Percentiles rank a stretch among this genome's conserved stretches.
phyloP scores from a whole-genome alignment of 1,284 basidiomycete species.

The Sporisorium scitamineum region DNA sequence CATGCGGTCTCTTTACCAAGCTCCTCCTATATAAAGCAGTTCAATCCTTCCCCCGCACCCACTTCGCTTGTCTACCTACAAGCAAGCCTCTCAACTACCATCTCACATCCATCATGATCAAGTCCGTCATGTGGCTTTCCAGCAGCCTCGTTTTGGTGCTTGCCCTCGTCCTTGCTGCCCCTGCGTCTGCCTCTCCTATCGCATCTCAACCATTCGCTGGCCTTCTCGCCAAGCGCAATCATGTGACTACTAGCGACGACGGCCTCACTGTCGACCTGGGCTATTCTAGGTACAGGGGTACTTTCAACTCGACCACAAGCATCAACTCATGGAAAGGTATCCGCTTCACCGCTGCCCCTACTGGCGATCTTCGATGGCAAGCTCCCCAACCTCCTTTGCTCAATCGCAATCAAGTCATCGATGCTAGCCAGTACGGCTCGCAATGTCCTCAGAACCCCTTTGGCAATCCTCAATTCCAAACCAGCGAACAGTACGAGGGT shows the following conservation, averaged over 20 bases:
- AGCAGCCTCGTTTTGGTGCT: constrained; percentile 18
- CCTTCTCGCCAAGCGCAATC: constrained; percentile 19
- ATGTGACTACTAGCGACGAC: constrained; percentile 2
- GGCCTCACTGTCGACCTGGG: constrained; percentile 35
- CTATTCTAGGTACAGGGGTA: constrained; percentile 30
- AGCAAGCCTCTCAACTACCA: background rate
- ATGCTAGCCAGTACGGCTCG: constrained; percentile 29
- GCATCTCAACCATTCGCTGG: constrained; percentile 25
- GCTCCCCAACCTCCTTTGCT: constrained; percentile 21
- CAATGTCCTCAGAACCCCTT: constrained; percentile 33
- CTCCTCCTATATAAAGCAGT: background rate
- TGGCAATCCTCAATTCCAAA: constrained; percentile 19
- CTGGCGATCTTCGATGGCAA: constrained; percentile 36
- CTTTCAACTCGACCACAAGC: constrained; percentile 20
- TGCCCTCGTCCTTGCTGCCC: background rate
- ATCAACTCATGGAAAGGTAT: constrained; percentile 45
- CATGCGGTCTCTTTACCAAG: background rate
- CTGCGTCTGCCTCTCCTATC: constrained; percentile 16
- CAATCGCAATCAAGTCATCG: constrained; percentile 23
- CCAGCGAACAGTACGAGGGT: constrained; percentile 3
- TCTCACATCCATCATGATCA: background rate
- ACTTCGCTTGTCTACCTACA: background rate
- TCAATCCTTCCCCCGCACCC: background rate
- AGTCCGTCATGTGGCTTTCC: constrained; percentile 5
- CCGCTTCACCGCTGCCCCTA: constrained; percentile 42